Base-by-base conservation (phyloP, 2,329 filamentous ascomycete genomes). In the Fusarium virguliforme region DNA sequence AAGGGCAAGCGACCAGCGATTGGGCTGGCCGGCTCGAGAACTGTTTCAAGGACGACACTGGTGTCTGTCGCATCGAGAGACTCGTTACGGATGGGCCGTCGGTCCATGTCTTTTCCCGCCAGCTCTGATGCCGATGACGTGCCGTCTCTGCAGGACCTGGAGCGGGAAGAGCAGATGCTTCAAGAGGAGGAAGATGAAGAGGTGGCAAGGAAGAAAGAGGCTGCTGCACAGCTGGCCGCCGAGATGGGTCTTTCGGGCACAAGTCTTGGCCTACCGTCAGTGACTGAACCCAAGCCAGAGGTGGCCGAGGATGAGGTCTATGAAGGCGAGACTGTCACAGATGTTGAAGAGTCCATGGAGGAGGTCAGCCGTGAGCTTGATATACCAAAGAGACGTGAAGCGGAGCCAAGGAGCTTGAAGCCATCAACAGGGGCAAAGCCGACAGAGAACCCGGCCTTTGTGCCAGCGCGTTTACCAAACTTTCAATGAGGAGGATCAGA, bases 41-140 rank as follows among this genome's bases (percentile, higher is more conserved):
- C 87, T 9, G 82, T 87, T 0, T 90, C 89, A n/a, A 82, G 87
- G 62, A 88, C 86, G n/a, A 89, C 87, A 2, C 79, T 89, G n/a
- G 81, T 82, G 8, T 88, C 87, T 4, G 58, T 65, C 18, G 53
- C 74, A 4, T 82, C 84, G 22, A 70, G 63, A 54, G 80, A 82
- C 2, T 80, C 81, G 4, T 73, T 75, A 4, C 68, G 68, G 1
- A 35, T 74, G 18, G 72, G 70, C 1, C 78, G 76, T 15, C 74
- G 74, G 37, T 64, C 75, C 5, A 75, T 68, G 6, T 78, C 79
- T 0, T 62, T 80, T n/a, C 76, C 78, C 5, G 72, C 73, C 9
- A 81, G 80, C 10, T 80, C 82, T 26, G 80, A 80, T n/a, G 73
- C 80, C n/a, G 77, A 81, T 26, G 76, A 80, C 4, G 77, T 81